phyloP scores from a whole-genome alignment of 148 eudicot species.

The Chenopodium formosanum region DNA sequence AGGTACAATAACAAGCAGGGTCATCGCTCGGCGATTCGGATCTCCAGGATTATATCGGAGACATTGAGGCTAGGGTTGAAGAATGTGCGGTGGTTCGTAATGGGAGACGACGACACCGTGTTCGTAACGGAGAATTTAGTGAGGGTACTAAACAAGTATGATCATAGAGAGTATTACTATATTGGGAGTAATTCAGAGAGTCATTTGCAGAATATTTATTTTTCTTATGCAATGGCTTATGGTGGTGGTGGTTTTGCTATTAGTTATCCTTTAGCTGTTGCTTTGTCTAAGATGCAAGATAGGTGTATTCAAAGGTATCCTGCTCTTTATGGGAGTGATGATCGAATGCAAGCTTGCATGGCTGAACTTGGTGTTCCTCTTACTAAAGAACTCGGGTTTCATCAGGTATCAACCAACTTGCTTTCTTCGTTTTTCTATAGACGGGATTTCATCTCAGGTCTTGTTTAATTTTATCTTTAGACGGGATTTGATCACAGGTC shows the following conservation, averaged over 20 bases:
- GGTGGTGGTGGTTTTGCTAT: constrained; percentile 96
- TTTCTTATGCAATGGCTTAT: constrained; percentile 86
- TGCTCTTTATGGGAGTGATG: constrained; percentile 81
- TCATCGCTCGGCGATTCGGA: constrained; percentile 82
- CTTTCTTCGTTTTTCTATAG: too few relatives aligned
- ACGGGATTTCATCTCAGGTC: too few relatives aligned
- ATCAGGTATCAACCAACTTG: constrained; percentile 51
- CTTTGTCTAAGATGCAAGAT: constrained; percentile 79
- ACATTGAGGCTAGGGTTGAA: constrained; percentile 53
- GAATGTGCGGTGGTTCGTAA: constrained; percentile 73
- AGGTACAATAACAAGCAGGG: constrained; percentile 64
- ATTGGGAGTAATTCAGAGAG: constrained; percentile 76
- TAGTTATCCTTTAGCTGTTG: constrained; percentile 81
- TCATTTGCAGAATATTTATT: constrained; percentile 81
- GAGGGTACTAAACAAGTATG: constrained; percentile 60
- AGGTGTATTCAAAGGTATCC: constrained; percentile 79
- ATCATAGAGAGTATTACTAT: constrained; percentile 66
- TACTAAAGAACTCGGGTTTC: constrained; percentile 83
- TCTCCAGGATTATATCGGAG: constrained; percentile 78
- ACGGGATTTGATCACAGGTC: too few relatives aligned
- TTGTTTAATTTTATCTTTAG: too few relatives aligned
- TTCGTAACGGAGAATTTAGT: constrained; percentile 76
- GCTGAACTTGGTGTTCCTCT: constrained; percentile 95
- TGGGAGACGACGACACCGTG: constrained; percentile 91
- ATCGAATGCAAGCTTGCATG: constrained; percentile 96